These are phyloP conservation scores for Phytophthora fragariaefolia DNA, from an alignment of 352 stramenopile genomes.

Conservation along the genomic window DNA sequence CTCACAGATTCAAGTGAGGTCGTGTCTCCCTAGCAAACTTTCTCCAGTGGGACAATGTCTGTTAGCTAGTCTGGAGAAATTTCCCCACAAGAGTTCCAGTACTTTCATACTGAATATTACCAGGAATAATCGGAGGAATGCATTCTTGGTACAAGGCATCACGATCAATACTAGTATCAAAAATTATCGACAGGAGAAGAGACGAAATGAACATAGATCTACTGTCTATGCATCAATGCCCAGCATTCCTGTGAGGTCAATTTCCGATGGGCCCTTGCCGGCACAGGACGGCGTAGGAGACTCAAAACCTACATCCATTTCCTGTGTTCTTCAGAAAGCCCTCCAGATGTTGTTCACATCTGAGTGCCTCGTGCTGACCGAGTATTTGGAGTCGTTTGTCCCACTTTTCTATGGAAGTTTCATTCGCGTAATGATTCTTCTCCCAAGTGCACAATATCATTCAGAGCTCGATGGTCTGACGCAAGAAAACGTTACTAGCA, in stretches of 20 bases:
- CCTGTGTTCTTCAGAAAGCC: too few species aligned
- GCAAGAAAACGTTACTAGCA: background rate
- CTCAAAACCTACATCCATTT: too few species aligned
- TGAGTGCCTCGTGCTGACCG: conserved; percentile 41
- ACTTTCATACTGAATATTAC: background rate
- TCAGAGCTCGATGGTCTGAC: conserved; percentile 12
- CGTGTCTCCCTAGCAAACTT: conserved; percentile 22
- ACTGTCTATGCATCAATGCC: too few species aligned
- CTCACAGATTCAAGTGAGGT: conserved; percentile 24
- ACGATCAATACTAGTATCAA: too few species aligned
- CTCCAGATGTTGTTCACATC: conserved; percentile 38
- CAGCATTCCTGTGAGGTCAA: too few species aligned
- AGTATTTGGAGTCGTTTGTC: conserved; percentile 47
- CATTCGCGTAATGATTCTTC: conserved; percentile 17
- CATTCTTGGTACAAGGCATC: too few species aligned
- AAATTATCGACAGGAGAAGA: background rate
- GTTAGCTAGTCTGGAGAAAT: conserved; percentile 20
- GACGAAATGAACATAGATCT: too few species aligned
- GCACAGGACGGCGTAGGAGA: too few species aligned
- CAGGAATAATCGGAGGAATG: background rate
- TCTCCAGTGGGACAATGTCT: conserved; percentile 8
- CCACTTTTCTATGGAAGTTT: conserved; percentile 34
- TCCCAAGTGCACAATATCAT: conserved; percentile 26
- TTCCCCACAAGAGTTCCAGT: background rate
- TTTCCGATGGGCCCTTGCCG: too few species aligned